These are phyloP conservation scores for Suillus tomentosus DNA, from an alignment of 768 basidiomycete species.

Conservation along the genomic window DNA sequence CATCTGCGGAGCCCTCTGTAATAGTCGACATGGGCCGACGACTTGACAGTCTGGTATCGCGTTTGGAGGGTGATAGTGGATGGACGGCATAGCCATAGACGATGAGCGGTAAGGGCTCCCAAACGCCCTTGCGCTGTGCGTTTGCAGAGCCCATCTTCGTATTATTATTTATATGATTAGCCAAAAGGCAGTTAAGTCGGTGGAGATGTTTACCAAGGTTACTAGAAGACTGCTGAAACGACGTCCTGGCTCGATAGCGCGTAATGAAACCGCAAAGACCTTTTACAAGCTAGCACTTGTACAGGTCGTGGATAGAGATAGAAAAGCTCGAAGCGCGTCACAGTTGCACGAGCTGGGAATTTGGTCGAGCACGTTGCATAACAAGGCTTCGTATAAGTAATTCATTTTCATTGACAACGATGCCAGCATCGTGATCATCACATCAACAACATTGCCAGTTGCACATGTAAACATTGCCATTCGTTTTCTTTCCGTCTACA, in stretches of 20 bases:
- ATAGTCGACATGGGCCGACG: conserved; percentile 43
- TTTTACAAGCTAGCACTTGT: neutral
- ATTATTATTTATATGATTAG: neutral
- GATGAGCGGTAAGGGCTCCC: conserved; percentile 70
- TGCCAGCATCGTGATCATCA: neutral
- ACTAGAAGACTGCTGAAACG: neutral
- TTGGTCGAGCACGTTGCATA: conserved; percentile 2
- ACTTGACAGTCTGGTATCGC: conserved; percentile 64
- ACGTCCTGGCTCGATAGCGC: neutral
- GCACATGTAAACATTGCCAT: neutral
- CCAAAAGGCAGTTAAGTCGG: neutral
- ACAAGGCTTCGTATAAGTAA: conserved; percentile 2
- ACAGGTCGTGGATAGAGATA: conserved; percentile 2
- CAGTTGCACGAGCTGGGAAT: neutral
- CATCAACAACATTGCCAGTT: neutral
- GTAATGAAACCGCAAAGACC: conserved; percentile 1
- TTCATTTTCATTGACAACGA: neutral
- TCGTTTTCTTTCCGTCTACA: neutral
- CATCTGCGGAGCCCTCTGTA: conserved; percentile 55
- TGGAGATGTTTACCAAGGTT: conserved; percentile 1
- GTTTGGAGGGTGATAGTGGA: conserved; percentile 73
- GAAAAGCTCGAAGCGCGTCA: conserved; percentile 1
- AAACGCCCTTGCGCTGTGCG: conserved; percentile 44
- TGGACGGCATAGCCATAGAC: conserved; percentile 93
- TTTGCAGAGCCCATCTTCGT: conserved; percentile 24